phyloP scores from a whole-genome alignment of 495 filamentous ascomycete species.

The Aspergillus egyptiacus region DNA sequence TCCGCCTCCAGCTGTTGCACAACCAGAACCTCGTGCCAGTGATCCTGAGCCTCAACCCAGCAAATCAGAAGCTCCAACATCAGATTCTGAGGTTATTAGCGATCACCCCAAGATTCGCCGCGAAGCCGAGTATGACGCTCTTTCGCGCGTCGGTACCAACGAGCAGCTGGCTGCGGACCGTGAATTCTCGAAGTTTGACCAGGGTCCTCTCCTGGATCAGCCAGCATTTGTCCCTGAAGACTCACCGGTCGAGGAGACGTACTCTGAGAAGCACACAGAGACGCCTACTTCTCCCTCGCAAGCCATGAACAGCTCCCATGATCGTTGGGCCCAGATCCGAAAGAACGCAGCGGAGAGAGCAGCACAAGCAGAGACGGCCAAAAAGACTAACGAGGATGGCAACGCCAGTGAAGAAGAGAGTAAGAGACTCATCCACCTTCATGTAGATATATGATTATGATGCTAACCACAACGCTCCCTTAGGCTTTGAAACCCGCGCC shows the following conservation, averaged over 20 bases:
- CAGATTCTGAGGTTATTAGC: slow-evolving; percentile 17
- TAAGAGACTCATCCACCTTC: slow-evolving; percentile 43
- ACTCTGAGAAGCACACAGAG: slow-evolving; percentile 18
- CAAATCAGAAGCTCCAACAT: slow-evolving; percentile 1
- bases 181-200: slow-evolving; percentile 79
- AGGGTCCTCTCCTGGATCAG: slow-evolving; percentile 81
- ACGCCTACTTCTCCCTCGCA: slow-evolving; percentile 9
- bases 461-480: slow-evolving; percentile 16
- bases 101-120: slow-evolving; percentile 46
- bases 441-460: neutral
- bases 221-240: slow-evolving; percentile 77
- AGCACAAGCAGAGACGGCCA: slow-evolving; percentile 48
- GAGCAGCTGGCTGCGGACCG: slow-evolving; percentile 62
- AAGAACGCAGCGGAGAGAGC: slow-evolving; percentile 86
- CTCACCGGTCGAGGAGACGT: slow-evolving; percentile 33
- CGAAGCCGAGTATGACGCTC: slow-evolving; percentile 44
- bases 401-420: slow-evolving; percentile 95
- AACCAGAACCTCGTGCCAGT: slow-evolving; percentile 19
- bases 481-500: slow-evolving; percentile 91
- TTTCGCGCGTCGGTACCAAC: slow-evolving; percentile 57
- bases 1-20: slow-evolving; percentile 1
- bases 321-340: slow-evolving; percentile 91
- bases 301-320: slow-evolving; percentile 38
- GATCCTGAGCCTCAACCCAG: slow-evolving; percentile 14
- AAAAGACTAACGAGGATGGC: slow-evolving; percentile 65